Evolutionary conservation across 345 rosid genomes (phyloP).

Genomic region (Eucalyptus globulus): DNA sequence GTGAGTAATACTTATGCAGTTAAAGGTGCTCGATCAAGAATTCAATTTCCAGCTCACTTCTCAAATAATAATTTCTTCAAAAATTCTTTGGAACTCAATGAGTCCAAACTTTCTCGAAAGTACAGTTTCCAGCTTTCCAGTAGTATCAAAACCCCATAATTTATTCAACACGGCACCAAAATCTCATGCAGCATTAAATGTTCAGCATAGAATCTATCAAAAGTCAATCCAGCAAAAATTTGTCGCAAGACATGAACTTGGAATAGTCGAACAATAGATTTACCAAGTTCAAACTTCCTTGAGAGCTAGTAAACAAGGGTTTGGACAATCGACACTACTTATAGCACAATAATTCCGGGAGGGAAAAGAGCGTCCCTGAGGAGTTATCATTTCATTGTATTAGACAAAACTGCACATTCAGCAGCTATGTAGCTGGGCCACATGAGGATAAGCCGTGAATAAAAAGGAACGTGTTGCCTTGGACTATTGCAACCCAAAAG

Average conservation of each 20-base stretch:
- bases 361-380: not conserved
- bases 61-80: not conserved
- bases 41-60: not conserved
- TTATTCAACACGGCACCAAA: not conserved
- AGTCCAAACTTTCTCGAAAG: not conserved
- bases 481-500: not conserved
- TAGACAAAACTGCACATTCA: not conserved
- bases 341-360: not conserved
- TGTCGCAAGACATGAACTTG: not conserved
- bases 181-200: not conserved
- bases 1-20: not conserved
- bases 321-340: not conserved
- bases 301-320: not conserved
- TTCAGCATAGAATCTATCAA: not conserved
- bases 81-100: not conserved
- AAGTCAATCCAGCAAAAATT: not conserved
- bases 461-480: not conserved
- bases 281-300: not conserved
- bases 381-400: not conserved
- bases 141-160: not conserved
- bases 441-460: not conserved
- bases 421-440: not conserved
- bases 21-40: not conserved
- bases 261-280: not conserved
- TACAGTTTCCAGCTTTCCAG: not conserved